Evolutionary conservation across 2,329 filamentous ascomycete genomes (phyloP), one percentile per base, ranked within the genome.

Genomic region (Cladosporium sp.): DNA sequence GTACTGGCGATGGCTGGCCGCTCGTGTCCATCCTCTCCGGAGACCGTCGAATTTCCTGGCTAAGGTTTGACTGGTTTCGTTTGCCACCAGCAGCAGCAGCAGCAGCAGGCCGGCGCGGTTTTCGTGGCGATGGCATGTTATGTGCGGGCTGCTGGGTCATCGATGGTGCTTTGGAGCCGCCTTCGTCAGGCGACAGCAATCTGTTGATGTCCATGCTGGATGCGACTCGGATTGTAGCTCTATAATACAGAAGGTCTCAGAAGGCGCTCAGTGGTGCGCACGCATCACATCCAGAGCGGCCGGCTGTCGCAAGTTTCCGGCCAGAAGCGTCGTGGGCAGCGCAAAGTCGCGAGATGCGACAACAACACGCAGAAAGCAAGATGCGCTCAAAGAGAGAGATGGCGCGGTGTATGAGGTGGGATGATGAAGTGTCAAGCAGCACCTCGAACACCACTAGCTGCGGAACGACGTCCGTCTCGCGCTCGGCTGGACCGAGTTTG

Each of bases 181-280:
- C 74, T 58, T 78, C 75, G 61, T 76, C 75, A 37, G 77, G 77
- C 66, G 76, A 78, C 52, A 80, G 66, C 52, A 80, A 70, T 47
- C 75, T 75, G 65, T 77, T 77, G 72, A 79, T 80, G 64, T 80
- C 74, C 77, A 80, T 79, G 42, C n/a, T 54, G 39, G 19, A 37
- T 44, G 13, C 24, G 17, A 12, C 37, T 22, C 17, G 28, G 19
- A 17, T 8, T 17, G 37, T 25, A 44, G 39, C 37, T 39, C 51
- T 54, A 44, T 39, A 19, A 20, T 34, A 45, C 12, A 20, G 19
- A 35, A 20, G 45, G 19, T 34, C 25, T 35, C 7, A 17, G 35
- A 48, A 48, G 19, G 45, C 45, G 45, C 28, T 35, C 17, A 35
- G 28, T 34, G n/a, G 28, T 25, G 28, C 45, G 45, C 45, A 39